Conservation (phyloP, 805 yeast species). For the Komagataella populi region DNA sequence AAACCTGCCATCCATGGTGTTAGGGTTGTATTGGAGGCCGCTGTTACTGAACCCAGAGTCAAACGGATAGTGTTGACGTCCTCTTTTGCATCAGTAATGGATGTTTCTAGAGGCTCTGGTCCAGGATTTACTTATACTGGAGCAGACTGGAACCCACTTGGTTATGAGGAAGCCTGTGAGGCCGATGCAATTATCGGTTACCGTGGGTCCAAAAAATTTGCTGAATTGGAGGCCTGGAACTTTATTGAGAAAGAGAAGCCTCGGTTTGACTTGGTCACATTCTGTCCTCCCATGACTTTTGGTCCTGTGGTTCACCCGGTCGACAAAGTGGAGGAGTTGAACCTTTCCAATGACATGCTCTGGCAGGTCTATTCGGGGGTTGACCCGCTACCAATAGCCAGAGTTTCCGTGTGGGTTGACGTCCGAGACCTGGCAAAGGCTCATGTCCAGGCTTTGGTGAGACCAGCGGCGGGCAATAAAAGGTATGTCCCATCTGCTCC, state of each 20-base stretch:
- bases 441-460: conserved; percentile 13
- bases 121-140: conserved; percentile 4
- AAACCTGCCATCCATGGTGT: conserved; percentile 8
- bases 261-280: conserved; percentile 15
- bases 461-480: conserved; percentile 11
- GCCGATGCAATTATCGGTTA: conserved; percentile 16
- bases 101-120: conserved; percentile 2
- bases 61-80: conserved; percentile 2
- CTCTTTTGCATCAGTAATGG: conserved; percentile 4
- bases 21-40: conserved; percentile 5
- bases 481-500: conserved; percentile 17
- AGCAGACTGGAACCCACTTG: conserved; percentile 3
- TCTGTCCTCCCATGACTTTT: conserved; percentile 19
- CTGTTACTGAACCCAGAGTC: conserved; percentile 1
- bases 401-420: conserved; percentile 18
- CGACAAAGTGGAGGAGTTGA: conserved; percentile 15
- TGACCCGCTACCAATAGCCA: conserved; percentile 13
- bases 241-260: conserved; percentile 15
- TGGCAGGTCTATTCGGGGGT: conserved; percentile 14
- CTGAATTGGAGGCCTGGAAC: conserved; percentile 30
- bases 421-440: conserved; percentile 22
- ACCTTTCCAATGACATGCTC: conserved; percentile 27
- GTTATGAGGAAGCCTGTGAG: conserved; percentile 1
- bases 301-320: conserved; percentile 11
- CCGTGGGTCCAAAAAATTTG: conserved; percentile 24